A percentile compares a stretch with the other conserved stretches of the same genome.
Evolutionary conservation across 805 yeast genomes (phyloP).

Genomic region (Priceomyces fermenticarens): DNA sequence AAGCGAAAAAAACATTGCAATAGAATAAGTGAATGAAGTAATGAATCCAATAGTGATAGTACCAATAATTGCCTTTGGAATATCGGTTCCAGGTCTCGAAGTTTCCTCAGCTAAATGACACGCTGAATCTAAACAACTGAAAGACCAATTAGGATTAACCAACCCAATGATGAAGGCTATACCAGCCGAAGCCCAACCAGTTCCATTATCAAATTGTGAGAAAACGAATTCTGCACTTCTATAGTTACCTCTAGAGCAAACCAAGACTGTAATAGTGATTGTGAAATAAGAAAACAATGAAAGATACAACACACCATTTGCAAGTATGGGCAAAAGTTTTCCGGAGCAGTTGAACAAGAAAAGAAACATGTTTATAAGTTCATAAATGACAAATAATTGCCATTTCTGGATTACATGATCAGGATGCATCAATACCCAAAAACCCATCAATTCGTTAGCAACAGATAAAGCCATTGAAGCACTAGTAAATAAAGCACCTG

Average conservation of each 20-base stretch:
- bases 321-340: conserved; percentile 48
- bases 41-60: conserved; percentile 64
- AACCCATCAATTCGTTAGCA: conserved; percentile 51
- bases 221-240: conserved; percentile 54
- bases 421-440: conserved; percentile 40
- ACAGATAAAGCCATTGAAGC: conserved; percentile 58
- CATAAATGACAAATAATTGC: conserved; percentile 54
- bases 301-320: conserved; percentile 47
- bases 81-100: conserved; percentile 52
- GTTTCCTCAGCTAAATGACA: conserved; percentile 72
- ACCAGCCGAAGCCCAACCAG: conserved; percentile 60
- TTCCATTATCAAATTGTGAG: conserved; percentile 48
- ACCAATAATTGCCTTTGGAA: conserved; percentile 60
- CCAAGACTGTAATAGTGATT: conserved; percentile 52
- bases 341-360: conserved; percentile 51
- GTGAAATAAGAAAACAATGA: conserved; percentile 52
- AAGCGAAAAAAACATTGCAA: conserved; percentile 60
- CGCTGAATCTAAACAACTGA: conserved; percentile 66
- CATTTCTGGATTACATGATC: conserved; percentile 42
- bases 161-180: conserved; percentile 70
- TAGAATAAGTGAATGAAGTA: conserved; percentile 53
- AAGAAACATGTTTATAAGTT: conserved; percentile 41
- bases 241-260: conserved; percentile 50
- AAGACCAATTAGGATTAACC: conserved; percentile 68
- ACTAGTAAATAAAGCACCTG: conserved; percentile 59